Conservation (phyloP, 257 asterid genomes). For the Agastache rugosa region DNA sequence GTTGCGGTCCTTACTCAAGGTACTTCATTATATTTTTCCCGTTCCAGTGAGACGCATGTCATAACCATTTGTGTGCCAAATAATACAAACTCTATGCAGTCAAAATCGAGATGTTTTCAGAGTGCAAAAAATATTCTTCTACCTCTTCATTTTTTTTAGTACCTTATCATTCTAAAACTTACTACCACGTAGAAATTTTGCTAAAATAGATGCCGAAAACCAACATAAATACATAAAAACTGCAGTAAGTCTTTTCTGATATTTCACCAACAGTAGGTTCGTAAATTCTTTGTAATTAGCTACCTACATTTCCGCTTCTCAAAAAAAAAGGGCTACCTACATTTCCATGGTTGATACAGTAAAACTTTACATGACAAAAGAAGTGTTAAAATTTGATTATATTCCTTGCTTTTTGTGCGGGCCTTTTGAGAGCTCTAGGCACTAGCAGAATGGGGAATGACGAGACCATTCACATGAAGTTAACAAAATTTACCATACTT, state of each 20-base stretch:
- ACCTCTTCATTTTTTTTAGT: neutral
- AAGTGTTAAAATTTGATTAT: neutral
- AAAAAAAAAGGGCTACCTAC: too few relatives aligned
- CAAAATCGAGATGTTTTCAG: conserved; percentile 8
- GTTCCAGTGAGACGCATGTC: neutral
- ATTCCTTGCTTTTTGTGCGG: neutral
- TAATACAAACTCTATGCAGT: neutral
- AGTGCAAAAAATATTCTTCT: neutral
- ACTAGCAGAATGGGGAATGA: neutral
- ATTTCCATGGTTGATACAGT: neutral
- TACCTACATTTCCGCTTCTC: neutral
- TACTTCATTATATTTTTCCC: conserved; percentile 35
- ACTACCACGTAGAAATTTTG: too few relatives aligned
- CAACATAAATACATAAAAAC: too few relatives aligned
- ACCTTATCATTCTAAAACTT: too few relatives aligned
- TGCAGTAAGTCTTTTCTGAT: too few relatives aligned
- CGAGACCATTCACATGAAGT: neutral
- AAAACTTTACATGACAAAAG: neutral
- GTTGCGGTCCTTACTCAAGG: conserved; percentile 99
- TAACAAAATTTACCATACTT: neutral
- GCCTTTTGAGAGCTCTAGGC: neutral
- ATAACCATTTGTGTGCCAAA: conserved; percentile 12
- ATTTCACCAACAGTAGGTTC: neutral
- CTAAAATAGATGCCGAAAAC: too few relatives aligned
- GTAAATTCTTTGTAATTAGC: neutral